Base-by-base conservation (phyloP, 1,284 basidiomycete genomes). In the Polyporus tsugae region DNA sequence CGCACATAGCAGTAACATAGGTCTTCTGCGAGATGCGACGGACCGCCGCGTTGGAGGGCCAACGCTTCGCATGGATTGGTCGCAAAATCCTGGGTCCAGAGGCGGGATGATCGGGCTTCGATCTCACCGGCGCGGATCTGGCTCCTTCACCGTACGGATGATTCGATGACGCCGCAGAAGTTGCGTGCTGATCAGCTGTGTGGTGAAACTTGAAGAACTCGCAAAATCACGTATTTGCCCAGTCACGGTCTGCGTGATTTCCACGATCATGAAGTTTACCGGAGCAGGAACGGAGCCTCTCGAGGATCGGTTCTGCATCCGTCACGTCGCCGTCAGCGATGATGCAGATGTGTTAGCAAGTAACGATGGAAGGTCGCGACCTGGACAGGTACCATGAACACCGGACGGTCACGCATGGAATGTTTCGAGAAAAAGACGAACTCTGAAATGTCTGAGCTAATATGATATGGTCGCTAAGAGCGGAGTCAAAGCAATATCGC, bases 101-200 rank as follows among this genome's bases (percentile, higher is more conserved):
- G 67, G 67, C 60, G 49, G 53, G 13, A n/a, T 13, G 42, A 62
- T 63, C 53, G 36, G 58, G 29, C 22, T 44, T 59, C 60, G 65
- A 69, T 69, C 65, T 61, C 49, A 36, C 57, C 60, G 65, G 63
- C 41, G 63, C 63, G 38, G 46, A 69, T 71, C 70, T 66, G 63
- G 41, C 19, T 22, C 36, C 33, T 15, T 46, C 41, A 13, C 42
- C 36, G 49, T 17, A 19, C 35, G 35, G 19, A 58, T 58, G 38
- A 3, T 19, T 44, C 29, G 19, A 42, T 17, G 29, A 59, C 25
- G 19, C 19, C n/a, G 55, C 39, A 33, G 53, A n/a, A 58, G 42
- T 25, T 15, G 29, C 49, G 44, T 53, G 44, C 17, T 52, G 42
- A 42, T 25, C 29, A 62, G 29, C 44, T 36, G 53, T 29, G 17